phyloP scores from a whole-genome alignment of 345 rosid species.

The Zanthoxylum bungeanum region DNA sequence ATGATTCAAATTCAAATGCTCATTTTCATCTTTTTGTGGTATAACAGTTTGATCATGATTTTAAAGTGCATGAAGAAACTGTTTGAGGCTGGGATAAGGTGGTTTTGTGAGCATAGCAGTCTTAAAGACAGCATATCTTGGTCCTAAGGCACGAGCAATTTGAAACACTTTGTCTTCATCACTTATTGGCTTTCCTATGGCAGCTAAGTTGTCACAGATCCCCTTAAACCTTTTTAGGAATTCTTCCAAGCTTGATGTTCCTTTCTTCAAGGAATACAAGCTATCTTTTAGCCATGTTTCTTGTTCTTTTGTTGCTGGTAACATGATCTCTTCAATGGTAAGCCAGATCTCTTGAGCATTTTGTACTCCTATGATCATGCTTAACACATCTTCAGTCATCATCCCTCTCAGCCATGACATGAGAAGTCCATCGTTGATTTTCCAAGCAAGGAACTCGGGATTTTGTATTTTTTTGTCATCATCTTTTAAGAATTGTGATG shows the following conservation, averaged over 20 bases:
- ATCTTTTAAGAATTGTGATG: neutral
- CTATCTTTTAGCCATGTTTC: neutral
- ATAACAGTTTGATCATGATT: neutral
- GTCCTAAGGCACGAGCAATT: neutral
- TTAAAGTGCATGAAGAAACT: neutral
- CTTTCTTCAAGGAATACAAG: neutral
- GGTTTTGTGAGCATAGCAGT: neutral
- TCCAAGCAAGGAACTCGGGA: neutral
- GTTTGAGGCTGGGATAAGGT: neutral
- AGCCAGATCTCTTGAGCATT: neutral
- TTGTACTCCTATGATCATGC: neutral
- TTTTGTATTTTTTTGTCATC: neutral
- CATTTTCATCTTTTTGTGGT: too few species aligned
- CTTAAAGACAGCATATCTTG: neutral
- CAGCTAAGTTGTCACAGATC: neutral
- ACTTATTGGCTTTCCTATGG: neutral
- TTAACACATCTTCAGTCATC: neutral
- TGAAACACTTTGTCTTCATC: neutral
- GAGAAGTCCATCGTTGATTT: neutral
- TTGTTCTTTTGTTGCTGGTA: neutral
- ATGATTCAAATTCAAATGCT: neutral
- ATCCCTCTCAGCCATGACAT: neutral
- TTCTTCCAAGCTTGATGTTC: neutral
- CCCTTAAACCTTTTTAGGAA: neutral
- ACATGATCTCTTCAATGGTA: neutral